Evolutionary conservation across 2,329 filamentous ascomycete species (phyloP).

Genomic region (Ceratocystis smalleyi): DNA sequence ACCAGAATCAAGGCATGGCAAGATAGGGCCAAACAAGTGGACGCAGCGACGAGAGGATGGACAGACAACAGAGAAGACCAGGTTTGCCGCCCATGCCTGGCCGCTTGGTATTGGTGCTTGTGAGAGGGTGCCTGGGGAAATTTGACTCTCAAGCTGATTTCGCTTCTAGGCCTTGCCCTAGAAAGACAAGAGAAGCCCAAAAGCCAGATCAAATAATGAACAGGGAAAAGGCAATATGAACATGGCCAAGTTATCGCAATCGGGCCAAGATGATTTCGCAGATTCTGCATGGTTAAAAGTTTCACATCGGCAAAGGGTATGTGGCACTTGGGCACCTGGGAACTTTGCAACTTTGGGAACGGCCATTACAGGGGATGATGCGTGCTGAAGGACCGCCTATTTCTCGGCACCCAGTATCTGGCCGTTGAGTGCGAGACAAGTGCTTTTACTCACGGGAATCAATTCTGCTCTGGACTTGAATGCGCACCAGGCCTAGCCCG

Average conservation of each 20-base stretch:
- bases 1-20: neutral
- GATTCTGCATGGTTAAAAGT: neutral
- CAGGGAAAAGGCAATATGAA: neutral
- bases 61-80: too few relatives aligned
- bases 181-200: neutral
- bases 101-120: neutral
- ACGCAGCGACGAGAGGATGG: neutral
- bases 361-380: too few relatives aligned
- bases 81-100: too few relatives aligned
- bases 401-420: too few relatives aligned
- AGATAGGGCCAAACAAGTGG: neutral
- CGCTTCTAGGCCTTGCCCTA: neutral
- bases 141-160: neutral
- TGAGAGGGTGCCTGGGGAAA: neutral
- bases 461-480: too few relatives aligned
- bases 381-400: too few relatives aligned
- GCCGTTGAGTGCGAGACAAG: too few relatives aligned
- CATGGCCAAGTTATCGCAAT: neutral
- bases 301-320: neutral
- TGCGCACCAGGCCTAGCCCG: too few relatives aligned
- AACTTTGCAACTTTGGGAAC: neutral
- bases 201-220: neutral
- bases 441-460: too few relatives aligned
- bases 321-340: neutral
- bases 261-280: neutral